Base-by-base conservation (phyloP, 805 yeast species). In the Candida wancherniae region DNA sequence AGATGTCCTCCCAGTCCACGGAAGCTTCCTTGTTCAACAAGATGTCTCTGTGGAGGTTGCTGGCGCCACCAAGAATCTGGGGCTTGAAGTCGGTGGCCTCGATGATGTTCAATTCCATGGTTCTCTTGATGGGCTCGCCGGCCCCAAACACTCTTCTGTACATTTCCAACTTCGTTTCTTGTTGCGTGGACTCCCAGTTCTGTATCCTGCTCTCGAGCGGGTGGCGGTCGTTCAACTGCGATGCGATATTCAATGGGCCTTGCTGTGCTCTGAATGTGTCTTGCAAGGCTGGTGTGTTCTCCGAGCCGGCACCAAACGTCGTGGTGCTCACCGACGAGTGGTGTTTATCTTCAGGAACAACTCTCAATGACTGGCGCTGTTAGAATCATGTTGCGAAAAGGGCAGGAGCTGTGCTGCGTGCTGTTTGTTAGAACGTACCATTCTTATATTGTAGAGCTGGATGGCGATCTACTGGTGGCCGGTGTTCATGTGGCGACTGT, bases 1-100 rank as follows among this genome's bases (percentile, higher is more conserved):
- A 88, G 13, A 90, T 71, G 50, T 92, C 97, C 50, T 92, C 97
- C 97, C 97, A 90, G 48, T 85, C 96, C 24, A 90, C 63, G 10
- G 75, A 58, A 13, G 79, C 59, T 37, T 92, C 97, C 50, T 74
- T 80, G 61, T 84, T 84, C 51, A 76, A 55, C 36, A 92, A 67
- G 31, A 92, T 83, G 51, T 88, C 95, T 38, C 68, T 71, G 51
- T 85, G 94, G 38, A 85, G 36, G 36, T 72, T 66, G 26, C 70
- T 62, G 5, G 75, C 47, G 5, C 77, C 81, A 9, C 86, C 86
- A 27, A 78, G 58, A 4, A 69, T 55, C 19, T 60, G 51, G 5
- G 95, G 95, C 39, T 69, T 76, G 56, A 77, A 78, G 37, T 83
- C 86, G 9, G 84, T 74, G 28, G 69, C 65, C 26, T 76, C 74